A percentile compares a stretch with the other conserved stretches of the same genome.
Evolutionary conservation across 164 flowering plant species (phyloP).

Genomic region (Aristolochia contorta): DNA sequence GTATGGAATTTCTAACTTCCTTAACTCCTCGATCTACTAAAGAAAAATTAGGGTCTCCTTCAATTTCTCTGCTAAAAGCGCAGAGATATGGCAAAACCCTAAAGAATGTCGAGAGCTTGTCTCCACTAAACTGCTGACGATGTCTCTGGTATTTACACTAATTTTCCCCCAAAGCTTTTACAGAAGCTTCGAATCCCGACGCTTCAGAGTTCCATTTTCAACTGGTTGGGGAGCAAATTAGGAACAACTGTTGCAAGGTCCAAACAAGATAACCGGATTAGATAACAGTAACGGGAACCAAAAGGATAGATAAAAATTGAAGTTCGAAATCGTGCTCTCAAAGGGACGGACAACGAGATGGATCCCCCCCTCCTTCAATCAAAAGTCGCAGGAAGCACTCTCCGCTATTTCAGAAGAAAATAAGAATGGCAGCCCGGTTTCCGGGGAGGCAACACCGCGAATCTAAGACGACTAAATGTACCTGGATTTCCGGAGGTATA

Average conservation of each 20-base stretch:
- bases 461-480: constrained; percentile 7
- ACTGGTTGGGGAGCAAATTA: constrained; percentile 36
- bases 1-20: constrained; percentile 7
- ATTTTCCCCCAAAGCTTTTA: not conserved
- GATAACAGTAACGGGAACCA: no score
- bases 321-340: no score
- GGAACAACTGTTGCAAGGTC: constrained; percentile 21
- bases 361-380: no score
- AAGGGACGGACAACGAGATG: no score
- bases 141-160: constrained; percentile 29
- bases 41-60: constrained; percentile 5
- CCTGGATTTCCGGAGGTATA: constrained; percentile 60
- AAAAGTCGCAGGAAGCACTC: no score
- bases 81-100: constrained; percentile 18
- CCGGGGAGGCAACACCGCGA: not conserved
- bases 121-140: constrained; percentile 19
- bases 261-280: not conserved
- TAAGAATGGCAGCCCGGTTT: no score
- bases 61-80: constrained; percentile 11
- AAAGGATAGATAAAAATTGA: no score
- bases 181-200: not conserved
- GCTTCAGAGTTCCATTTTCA: constrained; percentile 76
- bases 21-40: not conserved
- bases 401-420: no score
- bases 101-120: constrained; percentile 11